Percentiles rank a stretch among this genome's conserved stretches.
Evolutionary conservation across 768 basidiomycete genomes (phyloP).

Genomic region (Cyclocybe cylindracea): DNA sequence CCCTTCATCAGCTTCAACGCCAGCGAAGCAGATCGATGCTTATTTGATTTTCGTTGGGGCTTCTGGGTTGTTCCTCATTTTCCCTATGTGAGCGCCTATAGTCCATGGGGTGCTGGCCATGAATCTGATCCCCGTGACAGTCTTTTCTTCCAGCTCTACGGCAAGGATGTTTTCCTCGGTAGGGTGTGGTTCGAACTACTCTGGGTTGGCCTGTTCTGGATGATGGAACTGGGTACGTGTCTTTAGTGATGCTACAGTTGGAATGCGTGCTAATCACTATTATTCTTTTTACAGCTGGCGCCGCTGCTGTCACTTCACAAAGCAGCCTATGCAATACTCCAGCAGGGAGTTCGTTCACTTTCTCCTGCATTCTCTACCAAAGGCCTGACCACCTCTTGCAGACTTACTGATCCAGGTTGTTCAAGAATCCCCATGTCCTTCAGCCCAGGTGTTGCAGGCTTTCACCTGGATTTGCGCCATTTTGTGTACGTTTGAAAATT

Average conservation of each 20-base stretch:
- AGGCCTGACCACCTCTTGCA: not conserved
- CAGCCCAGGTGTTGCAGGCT: constrained; percentile 54
- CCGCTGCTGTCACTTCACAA: constrained; percentile 21
- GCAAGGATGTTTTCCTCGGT: constrained; percentile 49
- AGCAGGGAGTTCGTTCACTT: constrained; percentile 6
- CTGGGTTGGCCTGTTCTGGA: constrained; percentile 61
- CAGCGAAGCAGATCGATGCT: constrained; percentile 49
- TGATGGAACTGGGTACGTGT: constrained; percentile 59
- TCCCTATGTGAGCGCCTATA: constrained; percentile 52
- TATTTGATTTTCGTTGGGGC: constrained; percentile 65
- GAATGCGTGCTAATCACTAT: not conserved
- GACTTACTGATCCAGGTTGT: not conserved
- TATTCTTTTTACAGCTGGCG: constrained; percentile 17
- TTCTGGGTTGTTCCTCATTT: constrained; percentile 55
- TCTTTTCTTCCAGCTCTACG: constrained; percentile 62
- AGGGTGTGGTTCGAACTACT: constrained; percentile 73
- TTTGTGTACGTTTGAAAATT: constrained; percentile 24
- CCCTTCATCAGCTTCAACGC: constrained; percentile 7
- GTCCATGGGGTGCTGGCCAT: not conserved
- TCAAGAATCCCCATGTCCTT: constrained; percentile 42
- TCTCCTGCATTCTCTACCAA: not conserved
- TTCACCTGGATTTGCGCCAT: constrained; percentile 57
- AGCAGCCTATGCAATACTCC: constrained; percentile 17
- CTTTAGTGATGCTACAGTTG: not conserved
- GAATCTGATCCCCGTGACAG: constrained; percentile 28